Evolutionary conservation across 176 grass and related monocot genomes (phyloP).

Genomic region (Melocanna baccifera): DNA sequence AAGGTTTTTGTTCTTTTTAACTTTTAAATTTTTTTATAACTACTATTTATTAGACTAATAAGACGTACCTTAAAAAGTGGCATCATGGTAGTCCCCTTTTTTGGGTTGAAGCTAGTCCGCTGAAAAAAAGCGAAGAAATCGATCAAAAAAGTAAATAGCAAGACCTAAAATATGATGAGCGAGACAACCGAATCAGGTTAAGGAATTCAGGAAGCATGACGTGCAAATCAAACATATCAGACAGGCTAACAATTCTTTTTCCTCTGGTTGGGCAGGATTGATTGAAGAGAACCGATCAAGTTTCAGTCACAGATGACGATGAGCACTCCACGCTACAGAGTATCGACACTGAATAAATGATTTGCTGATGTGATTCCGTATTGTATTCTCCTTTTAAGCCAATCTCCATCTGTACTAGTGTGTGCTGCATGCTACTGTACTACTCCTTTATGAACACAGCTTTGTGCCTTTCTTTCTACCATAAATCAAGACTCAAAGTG

Average conservation of each 20-base stretch:
- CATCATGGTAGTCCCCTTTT: neutral
- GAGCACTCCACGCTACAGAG: neutral
- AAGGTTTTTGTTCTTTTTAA: no score
- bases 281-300: neutral
- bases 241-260: neutral
- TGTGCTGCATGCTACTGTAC: neutral
- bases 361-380: neutral
- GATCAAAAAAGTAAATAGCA: neutral
- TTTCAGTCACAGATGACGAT: neutral
- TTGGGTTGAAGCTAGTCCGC: neutral
- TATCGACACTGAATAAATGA: neutral
- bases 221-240: neutral
- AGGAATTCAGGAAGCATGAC: neutral
- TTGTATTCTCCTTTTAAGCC: neutral
- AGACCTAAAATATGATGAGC: neutral
- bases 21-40: no score
- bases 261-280: neutral
- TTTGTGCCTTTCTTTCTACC: neutral
- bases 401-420: neutral
- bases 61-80: no score
- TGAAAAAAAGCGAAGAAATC: neutral
- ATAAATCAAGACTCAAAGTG: neutral
- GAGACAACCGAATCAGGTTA: neutral
- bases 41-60: no score
- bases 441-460: neutral